Conservation (phyloP, 768 basidiomycete species). For the Lentinula aciculospora region DNA sequence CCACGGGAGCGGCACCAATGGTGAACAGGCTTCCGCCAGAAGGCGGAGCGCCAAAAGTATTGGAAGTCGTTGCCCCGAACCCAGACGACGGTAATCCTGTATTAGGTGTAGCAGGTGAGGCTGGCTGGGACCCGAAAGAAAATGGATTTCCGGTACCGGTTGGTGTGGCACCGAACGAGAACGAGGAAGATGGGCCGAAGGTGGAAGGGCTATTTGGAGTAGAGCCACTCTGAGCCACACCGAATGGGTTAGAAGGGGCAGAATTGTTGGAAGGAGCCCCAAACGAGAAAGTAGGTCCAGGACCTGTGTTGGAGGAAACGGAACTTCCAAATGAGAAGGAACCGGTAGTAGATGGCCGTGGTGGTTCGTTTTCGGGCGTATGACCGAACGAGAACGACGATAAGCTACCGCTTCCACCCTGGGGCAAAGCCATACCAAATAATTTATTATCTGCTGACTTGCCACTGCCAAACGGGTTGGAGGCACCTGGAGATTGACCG, state of each 20-base stretch:
- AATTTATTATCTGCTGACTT: slow-evolving; percentile 3
- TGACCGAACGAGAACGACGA: slow-evolving; percentile 26
- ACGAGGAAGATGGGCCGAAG: slow-evolving; percentile 36
- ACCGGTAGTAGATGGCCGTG: slow-evolving; percentile 32
- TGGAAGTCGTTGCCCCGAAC: slow-evolving; percentile 32
- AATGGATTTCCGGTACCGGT: slow-evolving; percentile 31
- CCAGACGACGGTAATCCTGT: slow-evolving; percentile 31
- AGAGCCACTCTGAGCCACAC: slow-evolving; percentile 34
- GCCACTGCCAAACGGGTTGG: slow-evolving; percentile 22
- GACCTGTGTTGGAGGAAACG: slow-evolving; percentile 27
- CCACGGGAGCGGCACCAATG: slow-evolving; percentile 50
- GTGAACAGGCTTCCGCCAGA: slow-evolving; percentile 45
- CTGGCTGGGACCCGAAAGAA: slow-evolving; percentile 52
- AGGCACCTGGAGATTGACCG: slow-evolving; percentile 21
- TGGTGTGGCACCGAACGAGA: slow-evolving; percentile 39
- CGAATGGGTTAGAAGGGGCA: slow-evolving; percentile 32
- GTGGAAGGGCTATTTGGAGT: slow-evolving; percentile 56
- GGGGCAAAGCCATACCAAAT: slow-evolving; percentile 8
- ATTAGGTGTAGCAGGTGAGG: slow-evolving; percentile 45
- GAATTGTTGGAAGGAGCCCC: slow-evolving; percentile 28
- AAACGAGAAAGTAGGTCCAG: slow-evolving; percentile 39
- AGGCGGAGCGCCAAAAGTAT: slow-evolving; percentile 39
- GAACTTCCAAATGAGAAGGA: slow-evolving; percentile 44
- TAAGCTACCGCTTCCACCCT: slow-evolving; percentile 14
- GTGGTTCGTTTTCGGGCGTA: slow-evolving; percentile 32